Evolutionary conservation across 352 stramenopile genomes (phyloP), one percentile per base, ranked within the genome.

Genomic region (Peronosclerospora sorghi): DNA sequence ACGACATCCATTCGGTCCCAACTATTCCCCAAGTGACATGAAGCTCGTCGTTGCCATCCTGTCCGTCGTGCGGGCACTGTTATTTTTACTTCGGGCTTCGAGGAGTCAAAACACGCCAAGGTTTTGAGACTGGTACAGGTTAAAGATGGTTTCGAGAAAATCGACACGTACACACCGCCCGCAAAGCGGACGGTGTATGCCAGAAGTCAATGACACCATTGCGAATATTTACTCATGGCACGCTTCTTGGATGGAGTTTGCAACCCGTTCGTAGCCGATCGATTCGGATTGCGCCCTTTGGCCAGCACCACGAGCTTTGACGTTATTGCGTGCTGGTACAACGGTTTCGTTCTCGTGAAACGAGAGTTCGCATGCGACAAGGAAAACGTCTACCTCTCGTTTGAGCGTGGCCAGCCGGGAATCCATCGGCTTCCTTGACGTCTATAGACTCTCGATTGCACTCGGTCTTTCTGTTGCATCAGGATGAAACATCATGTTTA

Each of bases 401-500:
- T 68, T 38, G 9, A 60, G 39, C 10, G 51, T 53, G 37, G 21
- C 35, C 39, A 30, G 41, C 48, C 48, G 26, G 23, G 35, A 45
- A 9, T 43, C 17, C 26, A 19, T 38, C 18, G 59, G 37, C 9
- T 74, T 37, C 7, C 35, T 41, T 13, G 58, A 47, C 17, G 53
- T 54, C 12, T 56, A 48, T 4, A 78, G 17, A 21, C 86, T 68
- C 1, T 54, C 38, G 5, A 41, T 24, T 21, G 71, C 68, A 20
- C 51, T 80, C 1, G 72, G 72, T 32, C 77, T 56, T 6, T 56
- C 38, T 19, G 20, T 29, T 32, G 71, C 58, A 45, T 81, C 54
- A 0, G 62, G 51, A 35, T 76, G 47, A n/a, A n/a, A n/a, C 60
- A 89, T 77, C 73, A 86, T 86, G 71, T 86, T 38, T 4, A 45